Conservation (phyloP, 148 eudicot species). For the Rhododendron vialii region DNA sequence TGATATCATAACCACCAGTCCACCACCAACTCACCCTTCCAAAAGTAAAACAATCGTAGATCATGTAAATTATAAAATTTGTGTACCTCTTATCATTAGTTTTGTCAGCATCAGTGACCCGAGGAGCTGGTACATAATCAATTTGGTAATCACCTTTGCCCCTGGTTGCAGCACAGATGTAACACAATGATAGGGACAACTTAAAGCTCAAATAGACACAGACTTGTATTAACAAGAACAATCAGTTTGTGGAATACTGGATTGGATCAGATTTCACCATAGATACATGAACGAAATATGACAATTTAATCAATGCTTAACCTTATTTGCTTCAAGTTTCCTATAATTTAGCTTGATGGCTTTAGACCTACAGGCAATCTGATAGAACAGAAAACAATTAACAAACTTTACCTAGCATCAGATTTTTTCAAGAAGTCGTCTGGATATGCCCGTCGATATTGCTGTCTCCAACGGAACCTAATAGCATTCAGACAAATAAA, state of each 20-base stretch:
- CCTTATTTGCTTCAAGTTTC: background rate
- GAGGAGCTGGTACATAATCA: constrained; percentile 83
- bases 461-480: constrained; percentile 90
- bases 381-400: background rate
- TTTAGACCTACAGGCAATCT: background rate
- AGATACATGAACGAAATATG: background rate
- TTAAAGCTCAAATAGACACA: background rate
- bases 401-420: constrained; percentile 54
- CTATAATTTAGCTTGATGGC: background rate
- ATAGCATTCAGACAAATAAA: constrained; percentile 9
- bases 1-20: background rate
- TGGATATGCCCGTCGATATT: constrained; percentile 66
- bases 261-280: background rate
- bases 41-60: background rate
- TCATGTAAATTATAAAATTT: background rate
- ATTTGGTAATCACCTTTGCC: constrained; percentile 85
- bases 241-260: background rate
- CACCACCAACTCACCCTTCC: background rate
- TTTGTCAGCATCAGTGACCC: constrained; percentile 92
- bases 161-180: constrained; percentile 36
- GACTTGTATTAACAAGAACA: background rate
- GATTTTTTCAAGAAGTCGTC: constrained; percentile 76
- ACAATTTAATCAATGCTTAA: background rate
- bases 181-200: background rate
- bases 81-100: constrained; percentile 60